Percentiles rank a stretch among this genome's conserved stretches.
Evolutionary conservation across 352 stramenopile genomes (phyloP).

Genomic region (Phytophthora colocasiae): DNA sequence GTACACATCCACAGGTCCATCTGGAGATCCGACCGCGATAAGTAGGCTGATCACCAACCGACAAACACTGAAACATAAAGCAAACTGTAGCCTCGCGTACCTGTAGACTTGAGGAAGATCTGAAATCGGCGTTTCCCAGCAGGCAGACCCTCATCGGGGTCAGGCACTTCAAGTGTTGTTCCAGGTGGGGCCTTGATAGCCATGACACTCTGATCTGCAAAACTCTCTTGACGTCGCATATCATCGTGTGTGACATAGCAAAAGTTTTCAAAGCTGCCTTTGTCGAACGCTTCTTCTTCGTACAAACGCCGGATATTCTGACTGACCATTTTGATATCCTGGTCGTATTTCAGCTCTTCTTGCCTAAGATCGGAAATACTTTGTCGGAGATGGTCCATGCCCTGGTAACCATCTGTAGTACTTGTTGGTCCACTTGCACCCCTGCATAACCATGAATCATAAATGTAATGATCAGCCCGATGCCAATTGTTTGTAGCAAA

Average conservation of each 20-base stretch:
- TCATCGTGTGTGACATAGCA: constrained; percentile 91
- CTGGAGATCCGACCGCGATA: constrained; percentile 24
- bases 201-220: constrained; percentile 92
- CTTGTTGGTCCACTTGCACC: constrained; percentile 57
- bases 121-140: constrained; percentile 91
- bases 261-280: constrained; percentile 79
- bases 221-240: constrained; percentile 85
- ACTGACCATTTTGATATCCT: constrained; percentile 85
- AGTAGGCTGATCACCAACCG: background rate
- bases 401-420: constrained; percentile 60
- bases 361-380: constrained; percentile 83
- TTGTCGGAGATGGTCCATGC: constrained; percentile 77
- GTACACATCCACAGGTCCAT: constrained; percentile 92
- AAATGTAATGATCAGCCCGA: background rate
- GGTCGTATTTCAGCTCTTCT: constrained; percentile 86
- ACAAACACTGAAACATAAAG: background rate
- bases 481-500: background rate
- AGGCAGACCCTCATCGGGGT: constrained; percentile 95
- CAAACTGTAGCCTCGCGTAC: constrained; percentile 36
- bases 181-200: constrained; percentile 94
- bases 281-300: constrained; percentile 84
- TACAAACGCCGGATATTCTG: constrained; percentile 85
- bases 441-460: constrained; percentile 34
- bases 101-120: constrained; percentile 94
- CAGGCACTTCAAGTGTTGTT: constrained; percentile 94